Percentiles rank a stretch among this genome's conserved stretches.
phyloP scores from a whole-genome alignment of 2,329 filamentous ascomycete species.

The Ramularia collo-cygni region DNA sequence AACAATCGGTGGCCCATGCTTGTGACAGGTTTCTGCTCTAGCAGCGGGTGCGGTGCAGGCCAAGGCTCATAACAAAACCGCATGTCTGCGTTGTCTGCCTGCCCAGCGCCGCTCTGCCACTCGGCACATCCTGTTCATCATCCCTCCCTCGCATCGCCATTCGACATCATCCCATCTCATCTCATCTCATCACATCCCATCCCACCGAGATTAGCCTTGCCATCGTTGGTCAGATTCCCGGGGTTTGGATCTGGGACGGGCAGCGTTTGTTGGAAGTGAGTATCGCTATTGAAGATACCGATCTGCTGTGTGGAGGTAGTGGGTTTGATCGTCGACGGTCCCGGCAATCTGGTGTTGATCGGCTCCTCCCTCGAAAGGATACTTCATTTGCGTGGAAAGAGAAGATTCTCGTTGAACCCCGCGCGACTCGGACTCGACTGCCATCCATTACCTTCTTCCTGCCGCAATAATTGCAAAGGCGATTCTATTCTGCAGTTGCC shows the following conservation, averaged over 20 bases:
- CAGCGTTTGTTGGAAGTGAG: not conserved
- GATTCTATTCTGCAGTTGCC: conserved; percentile 11
- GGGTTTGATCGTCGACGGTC: too few relatives aligned
- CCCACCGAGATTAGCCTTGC: not conserved
- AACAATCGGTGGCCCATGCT: conserved; percentile 19
- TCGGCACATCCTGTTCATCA: conserved; percentile 9
- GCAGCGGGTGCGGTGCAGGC: conserved; percentile 7
- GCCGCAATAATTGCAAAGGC: conserved; percentile 2
- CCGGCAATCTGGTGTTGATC: too few relatives aligned
- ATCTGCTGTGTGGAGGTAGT: too few relatives aligned
- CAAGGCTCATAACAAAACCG: conserved; percentile 20
- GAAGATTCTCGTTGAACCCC: too few relatives aligned
- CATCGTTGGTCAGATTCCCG: too few relatives aligned
- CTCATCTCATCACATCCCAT: conserved; percentile 6
- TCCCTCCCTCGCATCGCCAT: conserved; percentile 9
- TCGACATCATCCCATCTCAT: conserved; percentile 14
- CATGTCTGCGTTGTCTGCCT: conserved; percentile 11
- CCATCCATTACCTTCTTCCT: conserved; percentile 2
- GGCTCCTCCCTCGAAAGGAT: too few relatives aligned
- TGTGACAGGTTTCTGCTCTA: conserved; percentile 19
- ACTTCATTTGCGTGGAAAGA: too few relatives aligned
- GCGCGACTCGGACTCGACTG: conserved; percentile 13
- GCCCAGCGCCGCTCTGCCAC: conserved; percentile 13
- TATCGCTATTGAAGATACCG: conserved; percentile 6
- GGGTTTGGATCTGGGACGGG: too few relatives aligned